phyloP scores from a whole-genome alignment of 1,139 yeast genomes.

The Yamadazyma blattariae region DNA sequence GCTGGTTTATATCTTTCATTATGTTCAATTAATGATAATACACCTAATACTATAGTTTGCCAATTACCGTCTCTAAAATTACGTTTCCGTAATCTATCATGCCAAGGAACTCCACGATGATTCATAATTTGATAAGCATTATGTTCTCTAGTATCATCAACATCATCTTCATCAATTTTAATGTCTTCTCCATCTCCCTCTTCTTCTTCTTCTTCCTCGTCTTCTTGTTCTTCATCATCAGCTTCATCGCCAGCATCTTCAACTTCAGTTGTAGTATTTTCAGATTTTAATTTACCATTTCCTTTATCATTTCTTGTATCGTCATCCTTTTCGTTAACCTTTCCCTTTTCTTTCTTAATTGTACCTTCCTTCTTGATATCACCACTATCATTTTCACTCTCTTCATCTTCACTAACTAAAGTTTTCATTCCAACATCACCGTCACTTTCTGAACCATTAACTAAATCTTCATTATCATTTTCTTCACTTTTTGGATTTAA shows the following conservation, averaged over 20 bases:
- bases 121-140: conserved; percentile 57
- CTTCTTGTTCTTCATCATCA: conserved; percentile 25
- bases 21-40: conserved; percentile 59
- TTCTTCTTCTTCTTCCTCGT: conserved; percentile 6
- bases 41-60: conserved; percentile 75
- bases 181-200: conserved; percentile 23
- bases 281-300: neutral
- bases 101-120: conserved; percentile 69
- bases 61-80: conserved; percentile 83
- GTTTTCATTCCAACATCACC: conserved; percentile 18
- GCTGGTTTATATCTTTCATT: conserved; percentile 51
- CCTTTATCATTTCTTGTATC: conserved; percentile 19
- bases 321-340: conserved; percentile 20
- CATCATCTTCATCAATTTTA: conserved; percentile 12
- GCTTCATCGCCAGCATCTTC: conserved; percentile 11
- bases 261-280: conserved; percentile 11
- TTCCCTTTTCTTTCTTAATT: conserved; percentile 7
- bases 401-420: conserved; percentile 21
- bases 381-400: conserved; percentile 14
- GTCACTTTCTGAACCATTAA: conserved; percentile 25
- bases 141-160: conserved; percentile 29
- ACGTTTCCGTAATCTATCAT: conserved; percentile 69
- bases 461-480: conserved; percentile 17
- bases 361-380: conserved; percentile 1
- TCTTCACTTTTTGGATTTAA: conserved; percentile 17